Evolutionary conservation across 495 filamentous ascomycete species (phyloP).

Genomic region (Hypoxylon fuscum): DNA sequence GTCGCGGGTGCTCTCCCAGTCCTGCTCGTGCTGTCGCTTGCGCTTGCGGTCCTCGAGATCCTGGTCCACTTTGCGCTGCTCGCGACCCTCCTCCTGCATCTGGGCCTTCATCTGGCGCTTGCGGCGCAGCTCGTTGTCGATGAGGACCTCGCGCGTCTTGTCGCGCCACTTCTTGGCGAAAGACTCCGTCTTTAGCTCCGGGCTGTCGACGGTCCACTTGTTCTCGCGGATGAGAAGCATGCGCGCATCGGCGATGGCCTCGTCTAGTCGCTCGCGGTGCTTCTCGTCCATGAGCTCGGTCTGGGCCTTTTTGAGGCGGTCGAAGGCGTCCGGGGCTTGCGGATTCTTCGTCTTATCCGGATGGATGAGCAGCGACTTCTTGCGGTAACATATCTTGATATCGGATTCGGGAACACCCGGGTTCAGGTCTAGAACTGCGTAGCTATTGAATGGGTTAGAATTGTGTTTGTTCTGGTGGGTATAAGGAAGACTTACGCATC

Average conservation of each 20-base stretch:
- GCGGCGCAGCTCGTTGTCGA: constrained; percentile 89
- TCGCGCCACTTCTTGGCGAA: constrained; percentile 87
- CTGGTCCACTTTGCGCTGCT: constrained; percentile 86
- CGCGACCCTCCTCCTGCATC: constrained; percentile 94
- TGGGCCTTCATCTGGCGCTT: constrained; percentile 89
- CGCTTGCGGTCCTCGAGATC: constrained; percentile 87
- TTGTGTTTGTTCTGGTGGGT: not conserved
- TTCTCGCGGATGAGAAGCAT: constrained; percentile 92
- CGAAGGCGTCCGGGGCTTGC: constrained; percentile 92
- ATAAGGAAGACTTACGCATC: constrained; percentile 24
- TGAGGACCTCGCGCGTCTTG: constrained; percentile 90
- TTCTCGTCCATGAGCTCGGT: constrained; percentile 93
- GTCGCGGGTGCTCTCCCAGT: constrained; percentile 93
- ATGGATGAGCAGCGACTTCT: constrained; percentile 97
- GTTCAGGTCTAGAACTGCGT: constrained; percentile 94
- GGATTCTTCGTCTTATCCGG: constrained; percentile 97
- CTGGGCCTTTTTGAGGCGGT: constrained; percentile 94
- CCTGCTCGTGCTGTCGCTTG: constrained; percentile 90
- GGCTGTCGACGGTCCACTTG: constrained; percentile 89
- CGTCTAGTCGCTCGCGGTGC: constrained; percentile 83
- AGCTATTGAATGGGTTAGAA: constrained; percentile 58
- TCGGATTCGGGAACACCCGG: constrained; percentile 95
- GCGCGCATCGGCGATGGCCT: constrained; percentile 94
- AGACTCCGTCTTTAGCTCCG: constrained; percentile 81
- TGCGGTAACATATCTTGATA: constrained; percentile 93